A percentile compares a stretch with the other conserved stretches of the same genome.
Evolutionary conservation across 2,329 filamentous ascomycete genomes (phyloP).

Genomic region (Calonectria ilicicola): DNA sequence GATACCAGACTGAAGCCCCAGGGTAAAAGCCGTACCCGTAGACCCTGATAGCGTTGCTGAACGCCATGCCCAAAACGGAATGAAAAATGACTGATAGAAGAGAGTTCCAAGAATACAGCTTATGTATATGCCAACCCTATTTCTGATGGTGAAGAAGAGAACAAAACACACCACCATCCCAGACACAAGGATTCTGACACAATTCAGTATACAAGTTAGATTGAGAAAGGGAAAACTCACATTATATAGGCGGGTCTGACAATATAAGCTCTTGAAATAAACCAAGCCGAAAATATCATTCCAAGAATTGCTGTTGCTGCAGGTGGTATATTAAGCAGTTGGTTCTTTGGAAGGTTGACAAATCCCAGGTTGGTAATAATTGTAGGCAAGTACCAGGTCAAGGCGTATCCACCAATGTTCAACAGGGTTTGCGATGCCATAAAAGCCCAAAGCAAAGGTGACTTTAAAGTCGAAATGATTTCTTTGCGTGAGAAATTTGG

Average conservation of each 20-base stretch:
- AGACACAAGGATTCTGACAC: neutral
- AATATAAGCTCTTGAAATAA: conserved; percentile 36
- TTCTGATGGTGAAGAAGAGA: neutral
- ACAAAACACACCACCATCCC: neutral
- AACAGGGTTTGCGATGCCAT: conserved; percentile 46
- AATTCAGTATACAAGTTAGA: neutral
- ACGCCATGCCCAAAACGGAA: conserved; percentile 60
- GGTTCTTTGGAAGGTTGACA: conserved; percentile 54
- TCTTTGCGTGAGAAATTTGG: conserved; percentile 50
- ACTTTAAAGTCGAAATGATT: conserved; percentile 47
- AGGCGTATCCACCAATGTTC: conserved; percentile 55
- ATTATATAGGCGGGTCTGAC: conserved; percentile 21
- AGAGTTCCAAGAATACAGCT: conserved; percentile 57
- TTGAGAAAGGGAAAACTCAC: neutral
- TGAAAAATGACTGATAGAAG: conserved; percentile 57
- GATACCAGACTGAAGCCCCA: conserved; percentile 56
- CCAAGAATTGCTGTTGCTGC: conserved; percentile 53
- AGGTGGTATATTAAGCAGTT: conserved; percentile 59
- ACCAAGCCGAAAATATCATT: conserved; percentile 54
- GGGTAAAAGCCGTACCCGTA: conserved; percentile 58
- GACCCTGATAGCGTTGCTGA: conserved; percentile 54
- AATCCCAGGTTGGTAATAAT: conserved; percentile 57
- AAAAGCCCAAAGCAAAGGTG: conserved; percentile 38
- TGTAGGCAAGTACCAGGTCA: conserved; percentile 56
- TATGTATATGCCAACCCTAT: conserved; percentile 52